Conservation (phyloP, 2,329 filamentous ascomycete genomes). For the Pseudogymnoascus pannorum region DNA sequence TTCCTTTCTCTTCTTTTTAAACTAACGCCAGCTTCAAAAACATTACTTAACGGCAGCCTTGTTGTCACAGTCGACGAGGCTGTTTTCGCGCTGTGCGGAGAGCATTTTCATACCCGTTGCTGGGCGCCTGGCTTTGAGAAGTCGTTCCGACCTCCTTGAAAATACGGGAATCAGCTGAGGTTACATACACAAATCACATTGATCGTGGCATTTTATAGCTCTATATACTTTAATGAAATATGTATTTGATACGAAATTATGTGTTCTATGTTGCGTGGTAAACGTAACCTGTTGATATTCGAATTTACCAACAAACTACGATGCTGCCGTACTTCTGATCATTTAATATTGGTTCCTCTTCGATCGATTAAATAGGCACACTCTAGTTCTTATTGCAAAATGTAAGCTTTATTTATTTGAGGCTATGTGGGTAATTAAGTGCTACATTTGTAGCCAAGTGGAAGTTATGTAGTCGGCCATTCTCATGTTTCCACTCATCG, state of each 20-base stretch:
- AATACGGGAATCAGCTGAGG: constrained; percentile 67
- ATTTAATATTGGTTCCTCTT: not conserved
- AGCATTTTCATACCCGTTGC: constrained; percentile 53
- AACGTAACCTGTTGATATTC: not conserved
- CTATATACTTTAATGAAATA: not conserved
- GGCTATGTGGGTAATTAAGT: constrained; percentile 22
- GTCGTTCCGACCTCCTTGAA: constrained; percentile 56
- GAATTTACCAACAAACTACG: not conserved
- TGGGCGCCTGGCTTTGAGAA: constrained; percentile 64
- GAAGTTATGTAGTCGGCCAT: constrained; percentile 55
- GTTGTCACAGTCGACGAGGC: constrained; percentile 39
- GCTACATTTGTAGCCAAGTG: constrained; percentile 42
- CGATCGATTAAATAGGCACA: not conserved
- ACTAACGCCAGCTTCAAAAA: constrained; percentile 44
- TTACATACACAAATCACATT: constrained; percentile 39
- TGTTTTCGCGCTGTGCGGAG: constrained; percentile 67
- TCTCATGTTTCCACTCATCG: constrained; percentile 53
- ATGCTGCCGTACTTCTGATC: not conserved
- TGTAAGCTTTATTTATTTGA: not conserved
- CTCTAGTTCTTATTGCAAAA: not conserved
- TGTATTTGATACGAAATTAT: not conserved
- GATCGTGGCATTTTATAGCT: not conserved
- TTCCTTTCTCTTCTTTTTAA: constrained; percentile 33
- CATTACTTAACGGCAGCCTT: constrained; percentile 53
- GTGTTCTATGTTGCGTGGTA: not conserved